Evolutionary conservation across 768 basidiomycete species (phyloP), one percentile per base, ranked within the genome.

Genomic region (Amanita inopinata): DNA sequence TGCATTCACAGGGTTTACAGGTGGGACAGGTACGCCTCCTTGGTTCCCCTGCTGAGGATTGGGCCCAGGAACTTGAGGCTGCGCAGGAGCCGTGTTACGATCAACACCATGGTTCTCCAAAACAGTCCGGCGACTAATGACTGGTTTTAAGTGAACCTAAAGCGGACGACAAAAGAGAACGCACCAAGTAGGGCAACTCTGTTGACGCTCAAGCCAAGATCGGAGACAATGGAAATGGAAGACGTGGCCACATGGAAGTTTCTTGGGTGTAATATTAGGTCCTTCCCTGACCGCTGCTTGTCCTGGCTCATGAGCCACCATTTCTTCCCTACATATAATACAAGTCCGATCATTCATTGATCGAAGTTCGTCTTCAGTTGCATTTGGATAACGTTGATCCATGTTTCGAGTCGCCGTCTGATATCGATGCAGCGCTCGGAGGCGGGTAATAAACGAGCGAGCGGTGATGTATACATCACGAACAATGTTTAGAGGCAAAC

Each of bases 171-270:
- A 30, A 28, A 17, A 37, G 45, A 44, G 15, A 24, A 61, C 82
- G 61, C 38, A 94, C 94, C 94, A 99, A 31, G 96, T 99, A 1
- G 96, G 96, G 59, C 96, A 99, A 52, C 88, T 98, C 61, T 98
- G 96, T 60, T 99, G 96, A 33, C 96, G 75, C 61, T 99, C 96
- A 19, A 99, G 73, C 96, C 96, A 99, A 15, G 90, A 93, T 30
- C 91, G 75, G 49, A 99, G 73, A 61, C 96, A 99, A 55, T 97
- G 81, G 59, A 97, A 94, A 62, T 99, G 96, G 67, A 99, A 99
- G 32, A 96, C 80, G 59, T 99, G 96, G 0, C 93, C 93, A 63
- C 96, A 99, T 6, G 85, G 89, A 17, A 99, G 68, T 57, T 90
- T 93, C 67, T 99, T 99, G 2, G 94, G 93, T 10, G 92, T 93